Evolutionary conservation across 202 grass and related monocot species (phyloP), one percentile per base, ranked within the genome.

Genomic region (Digitaria exilis): DNA sequence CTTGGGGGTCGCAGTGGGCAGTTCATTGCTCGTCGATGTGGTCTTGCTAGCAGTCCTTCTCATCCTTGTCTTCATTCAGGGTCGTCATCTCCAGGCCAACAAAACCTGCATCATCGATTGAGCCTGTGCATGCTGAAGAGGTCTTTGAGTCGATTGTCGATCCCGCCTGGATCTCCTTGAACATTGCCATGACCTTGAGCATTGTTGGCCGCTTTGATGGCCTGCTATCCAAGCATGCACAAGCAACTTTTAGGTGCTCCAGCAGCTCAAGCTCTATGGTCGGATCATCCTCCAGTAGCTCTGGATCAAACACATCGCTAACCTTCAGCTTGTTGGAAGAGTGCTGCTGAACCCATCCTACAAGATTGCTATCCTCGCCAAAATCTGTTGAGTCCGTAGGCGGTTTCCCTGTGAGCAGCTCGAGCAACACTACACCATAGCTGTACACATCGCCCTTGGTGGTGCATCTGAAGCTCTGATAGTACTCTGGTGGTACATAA

Each of bases 401-500:
- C 0, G 82, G 88, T 28, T 92, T 80, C 69, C 96, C 96, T 0
- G 96, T 95, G 62, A 98, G 92, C 64, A 98, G 80, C 92, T 98
- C 96, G 1, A 98, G 89, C 84, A 98, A 88, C 29, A 98, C 92
- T 18, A 98, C 96, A 26, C 96, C 96, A 13, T 95, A 98, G 71
- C 92, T 95, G 51, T 98, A 98, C 16, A 98, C 92, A 10, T 98
- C 96, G 7, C 96, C 96, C 84, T 90, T 98, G 59, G 90, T 98
- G 19, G 92, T 98, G 50, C 96, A 98, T 25, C 92, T 85, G 78
- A 98, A 98, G 69, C 96, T 95, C 79, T 98, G 96, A 85, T 90
- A 98, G 80, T 98, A 98, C 83, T 98, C 96, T 5, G 96, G 96
- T 11, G 96, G 96, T 45, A 98, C 96, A 54, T 98, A 98, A 43